Evolutionary conservation across 176 grass and related monocot genomes (phyloP).

Genomic region (Zea luxurians): DNA sequence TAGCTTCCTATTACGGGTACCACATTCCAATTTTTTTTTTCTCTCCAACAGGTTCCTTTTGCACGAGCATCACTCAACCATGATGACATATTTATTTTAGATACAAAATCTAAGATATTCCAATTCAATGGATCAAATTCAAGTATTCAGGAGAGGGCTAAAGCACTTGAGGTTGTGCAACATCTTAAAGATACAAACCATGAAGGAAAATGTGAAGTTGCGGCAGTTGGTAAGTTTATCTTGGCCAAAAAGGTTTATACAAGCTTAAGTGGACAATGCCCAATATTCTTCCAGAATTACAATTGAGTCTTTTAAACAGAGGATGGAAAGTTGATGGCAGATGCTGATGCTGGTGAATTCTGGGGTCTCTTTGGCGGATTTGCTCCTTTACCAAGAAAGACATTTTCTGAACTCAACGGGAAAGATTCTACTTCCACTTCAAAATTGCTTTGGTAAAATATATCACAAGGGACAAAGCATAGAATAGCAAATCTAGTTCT

Average conservation of each 20-base stretch:
- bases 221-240: slow-evolving; percentile 78
- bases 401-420: slow-evolving; percentile 65
- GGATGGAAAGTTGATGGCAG: slow-evolving; percentile 98
- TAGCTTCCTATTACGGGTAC: slow-evolving; percentile 11
- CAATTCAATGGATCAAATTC: slow-evolving; percentile 97
- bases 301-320: slow-evolving; percentile 58
- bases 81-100: slow-evolving; percentile 99
- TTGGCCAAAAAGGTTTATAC: neutral
- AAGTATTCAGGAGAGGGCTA: slow-evolving; percentile 98
- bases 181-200: slow-evolving; percentile 96
- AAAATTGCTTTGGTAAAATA: slow-evolving; percentile 86
- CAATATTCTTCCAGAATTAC: slow-evolving; percentile 26
- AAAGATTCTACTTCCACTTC: slow-evolving; percentile 50
- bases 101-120: slow-evolving; percentile 94
- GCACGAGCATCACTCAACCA: slow-evolving; percentile 93
- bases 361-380: slow-evolving; percentile 95
- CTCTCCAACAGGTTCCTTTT: slow-evolving; percentile 71
- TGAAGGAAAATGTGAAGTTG: slow-evolving; percentile 90
- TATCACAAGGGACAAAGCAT: slow-evolving; percentile 29
- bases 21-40: slow-evolving; percentile 16
- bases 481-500: neutral
- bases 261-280: slow-evolving; percentile 27
- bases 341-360: slow-evolving; percentile 95
- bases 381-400: slow-evolving; percentile 91
- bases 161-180: slow-evolving; percentile 98